Conservation (phyloP, 2,329 filamentous ascomycete genomes). For the Cyclaneusma minus region DNA sequence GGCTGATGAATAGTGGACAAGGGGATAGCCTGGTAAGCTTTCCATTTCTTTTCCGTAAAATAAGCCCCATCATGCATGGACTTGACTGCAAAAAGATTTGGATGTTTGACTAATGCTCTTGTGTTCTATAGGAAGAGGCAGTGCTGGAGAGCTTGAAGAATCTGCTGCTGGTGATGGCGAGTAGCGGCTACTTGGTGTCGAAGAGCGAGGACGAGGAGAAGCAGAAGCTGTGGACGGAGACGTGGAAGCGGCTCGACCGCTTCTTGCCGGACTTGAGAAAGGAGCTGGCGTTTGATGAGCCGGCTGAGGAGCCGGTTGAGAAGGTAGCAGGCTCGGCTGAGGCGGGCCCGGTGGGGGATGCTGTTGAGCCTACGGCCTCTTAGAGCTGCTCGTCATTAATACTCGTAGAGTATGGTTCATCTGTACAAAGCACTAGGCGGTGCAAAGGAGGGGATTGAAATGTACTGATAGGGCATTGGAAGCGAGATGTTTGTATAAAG, state of each 20-base stretch:
- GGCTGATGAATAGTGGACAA: constrained; percentile 89
- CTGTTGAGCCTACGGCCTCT: too few species aligned
- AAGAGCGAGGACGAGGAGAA: constrained; percentile 41
- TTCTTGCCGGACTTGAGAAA: constrained; percentile 45
- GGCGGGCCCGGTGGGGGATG: too few species aligned
- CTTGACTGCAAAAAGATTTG: not conserved
- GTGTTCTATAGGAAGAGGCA: constrained; percentile 59
- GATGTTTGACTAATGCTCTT: not conserved
- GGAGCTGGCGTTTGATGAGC: constrained; percentile 38
- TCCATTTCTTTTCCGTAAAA: constrained; percentile 7
- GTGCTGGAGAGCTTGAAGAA: constrained; percentile 94
- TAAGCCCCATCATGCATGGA: constrained; percentile 1
- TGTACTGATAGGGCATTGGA: too few species aligned
- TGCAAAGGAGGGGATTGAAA: too few species aligned
- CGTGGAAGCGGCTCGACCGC: constrained; percentile 49
- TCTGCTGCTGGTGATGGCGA: constrained; percentile 87
- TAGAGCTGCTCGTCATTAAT: too few species aligned
- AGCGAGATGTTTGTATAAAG: too few species aligned
- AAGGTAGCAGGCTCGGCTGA: too few species aligned
- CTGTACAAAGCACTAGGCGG: too few species aligned
- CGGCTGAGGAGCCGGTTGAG: constrained; percentile 8
- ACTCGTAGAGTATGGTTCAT: too few species aligned
- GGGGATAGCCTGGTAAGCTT: constrained; percentile 67
- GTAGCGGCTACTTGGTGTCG: constrained; percentile 67
- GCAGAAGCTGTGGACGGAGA: constrained; percentile 44